phyloP scores from a whole-genome alignment of 140 eudicot species.

The Ambrosia hybrid region DNA sequence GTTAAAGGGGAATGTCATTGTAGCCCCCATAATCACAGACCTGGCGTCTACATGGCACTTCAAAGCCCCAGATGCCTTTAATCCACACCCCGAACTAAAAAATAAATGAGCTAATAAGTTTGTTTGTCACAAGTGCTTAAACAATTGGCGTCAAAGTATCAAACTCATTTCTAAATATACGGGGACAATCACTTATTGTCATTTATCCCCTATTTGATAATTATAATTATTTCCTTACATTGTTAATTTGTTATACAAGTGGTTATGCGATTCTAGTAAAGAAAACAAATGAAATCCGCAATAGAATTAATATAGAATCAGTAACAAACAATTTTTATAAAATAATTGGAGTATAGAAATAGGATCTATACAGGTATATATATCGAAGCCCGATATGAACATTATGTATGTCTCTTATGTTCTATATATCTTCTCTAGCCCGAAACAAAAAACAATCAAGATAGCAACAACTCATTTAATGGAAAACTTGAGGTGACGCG shows the following conservation, averaged over 20 bases:
- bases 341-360: constrained; percentile 15
- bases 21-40: no score
- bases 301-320: no score
- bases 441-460: constrained; percentile 12
- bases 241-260: background rate
- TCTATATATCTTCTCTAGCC: constrained; percentile 15
- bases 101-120: background rate
- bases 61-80: no score
- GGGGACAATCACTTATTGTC: background rate
- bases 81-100: no score
- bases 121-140: background rate
- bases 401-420: constrained; percentile 20
- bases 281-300: constrained; percentile 6
- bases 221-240: no score
- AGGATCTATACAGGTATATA: constrained; percentile 25
- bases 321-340: background rate
- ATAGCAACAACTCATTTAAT: constrained; percentile 34
- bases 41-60: no score
- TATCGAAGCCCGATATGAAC: constrained; percentile 11
- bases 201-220: background rate
- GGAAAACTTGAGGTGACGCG: constrained; percentile 95
- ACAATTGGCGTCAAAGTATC: constrained; percentile 4
- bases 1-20: no score
- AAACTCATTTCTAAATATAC: background rate
- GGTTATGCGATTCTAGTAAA: background rate